These are phyloP conservation scores for Botryotinia globosa DNA, from an alignment of 2,329 filamentous ascomycete species.

Conservation along the genomic window DNA sequence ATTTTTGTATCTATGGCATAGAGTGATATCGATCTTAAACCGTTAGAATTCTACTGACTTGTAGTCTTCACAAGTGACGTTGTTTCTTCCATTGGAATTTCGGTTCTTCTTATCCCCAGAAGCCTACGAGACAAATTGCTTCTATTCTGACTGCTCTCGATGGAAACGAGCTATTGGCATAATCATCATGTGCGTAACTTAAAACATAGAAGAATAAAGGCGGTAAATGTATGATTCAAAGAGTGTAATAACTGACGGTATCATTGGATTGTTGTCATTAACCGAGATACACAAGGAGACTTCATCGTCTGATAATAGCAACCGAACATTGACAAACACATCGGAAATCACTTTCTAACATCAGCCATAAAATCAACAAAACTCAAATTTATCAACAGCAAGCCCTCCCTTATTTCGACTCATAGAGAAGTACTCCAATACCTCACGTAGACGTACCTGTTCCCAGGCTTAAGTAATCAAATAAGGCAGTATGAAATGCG, in stretches of 20 bases:
- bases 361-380: not conserved
- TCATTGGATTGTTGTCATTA: not conserved
- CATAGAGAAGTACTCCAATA: not conserved
- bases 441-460: not conserved
- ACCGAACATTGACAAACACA: not conserved
- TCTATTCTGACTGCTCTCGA: not conserved
- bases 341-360: accelerated
- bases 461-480: not conserved
- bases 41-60: not conserved
- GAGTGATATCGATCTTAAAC: not conserved
- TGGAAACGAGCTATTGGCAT: not conserved
- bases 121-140: not conserved
- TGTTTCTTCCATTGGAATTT: not conserved
- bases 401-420: not conserved
- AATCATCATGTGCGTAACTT: not conserved
- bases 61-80: not conserved
- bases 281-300: not conserved
- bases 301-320: not conserved
- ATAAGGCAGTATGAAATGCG: too few relatives aligned
- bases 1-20: not conserved
- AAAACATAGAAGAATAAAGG: not conserved
- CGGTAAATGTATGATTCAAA: not conserved
- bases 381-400: not conserved
- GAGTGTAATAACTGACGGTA: not conserved
- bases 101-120: not conserved